Percentiles rank a stretch among this genome's conserved stretches.
phyloP scores from a whole-genome alignment of 2,329 filamentous ascomycete species.

The Neocatenulostroma microsporum region DNA sequence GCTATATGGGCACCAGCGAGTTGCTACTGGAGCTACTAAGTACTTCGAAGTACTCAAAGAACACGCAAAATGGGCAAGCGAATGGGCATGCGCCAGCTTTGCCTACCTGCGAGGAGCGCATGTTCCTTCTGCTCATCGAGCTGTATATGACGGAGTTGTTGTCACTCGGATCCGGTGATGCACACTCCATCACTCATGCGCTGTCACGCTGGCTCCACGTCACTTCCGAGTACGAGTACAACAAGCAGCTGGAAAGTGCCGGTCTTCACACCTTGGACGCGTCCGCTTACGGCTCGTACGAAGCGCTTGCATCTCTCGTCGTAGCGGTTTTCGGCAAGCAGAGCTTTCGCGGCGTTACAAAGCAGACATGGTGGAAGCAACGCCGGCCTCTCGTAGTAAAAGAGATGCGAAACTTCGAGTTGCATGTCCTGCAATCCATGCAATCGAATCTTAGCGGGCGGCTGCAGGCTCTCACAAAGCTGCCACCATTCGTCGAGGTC shows the following conservation, averaged over 20 bases:
- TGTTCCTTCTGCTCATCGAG: conserved; percentile 24
- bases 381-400: conserved; percentile 19
- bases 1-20: conserved; percentile 20
- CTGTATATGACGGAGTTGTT: conserved; percentile 15
- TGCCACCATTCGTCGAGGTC: conserved; percentile 56
- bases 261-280: conserved; percentile 21
- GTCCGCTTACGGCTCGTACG: conserved; percentile 21
- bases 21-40: conserved; percentile 24
- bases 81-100: conserved; percentile 9
- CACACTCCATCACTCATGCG: conserved; percentile 9
- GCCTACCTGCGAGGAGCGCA: conserved; percentile 26
- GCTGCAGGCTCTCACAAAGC: conserved; percentile 21
- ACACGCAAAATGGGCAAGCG: background rate
- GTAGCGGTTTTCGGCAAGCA: conserved; percentile 23
- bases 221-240: conserved; percentile 23
- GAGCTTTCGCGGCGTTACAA: conserved; percentile 17
- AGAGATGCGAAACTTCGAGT: conserved; percentile 27
- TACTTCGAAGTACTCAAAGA: conserved; percentile 16
- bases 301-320: conserved; percentile 25
- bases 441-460: conserved; percentile 24
- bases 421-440: conserved; percentile 26
- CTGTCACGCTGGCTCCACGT: conserved; percentile 24
- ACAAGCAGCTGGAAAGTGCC: conserved; percentile 22
- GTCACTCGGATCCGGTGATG: conserved; percentile 12
- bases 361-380: conserved; percentile 25